Base-by-base conservation (phyloP, 164 flowering plant species). In the Umbellularia californica region DNA sequence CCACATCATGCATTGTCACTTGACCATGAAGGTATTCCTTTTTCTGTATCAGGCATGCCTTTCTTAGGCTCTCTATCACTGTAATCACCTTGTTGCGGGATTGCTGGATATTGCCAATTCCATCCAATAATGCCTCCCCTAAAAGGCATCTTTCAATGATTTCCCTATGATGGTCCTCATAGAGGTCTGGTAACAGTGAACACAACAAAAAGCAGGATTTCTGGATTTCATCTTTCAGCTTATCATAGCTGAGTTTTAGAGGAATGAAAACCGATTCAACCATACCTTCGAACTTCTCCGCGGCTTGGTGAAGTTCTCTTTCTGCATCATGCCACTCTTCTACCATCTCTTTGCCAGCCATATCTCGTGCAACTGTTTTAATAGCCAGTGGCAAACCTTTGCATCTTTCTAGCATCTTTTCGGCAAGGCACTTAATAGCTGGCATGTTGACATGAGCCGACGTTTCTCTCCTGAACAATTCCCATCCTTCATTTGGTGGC, bases 301-400 rank as follows among this genome's bases (percentile, higher is more conserved):
- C 30, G 17, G 13, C 62, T 28, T 28, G 30, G 30, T 3, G 0
- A 81, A 74, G 2, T 23, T 58, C 33, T 24, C 9, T 15, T 79
- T 66, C 47, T 60, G 74, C 4, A 5, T 3, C 22, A 72, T 50
- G 52, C 80, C 75, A 58, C 62, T 33, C 0, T 23, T 22, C 81
- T 83, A 77, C 5, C 28, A 1, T 13, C 13, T 28, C 71, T 19
- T 62, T 75, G 2, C 70, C 52, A 9, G 62, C 11, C 27, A 83
- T 41, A 25, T 79, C 81, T 10, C 58, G 55, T 9, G 71, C 85
- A n/a, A 83, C 35, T 0, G 80, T 74, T 1, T 50, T 68, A 20
- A 80, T 55, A 14, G 80, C 80, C 7, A 80, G 19, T 6, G 83
- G 85, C 69, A 80, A 30, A 0, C 81, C 78, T 5, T 73, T 76